Evolutionary conservation across 2,329 filamentous ascomycete genomes (phyloP).

Genomic region (Mariannaea sp.): DNA sequence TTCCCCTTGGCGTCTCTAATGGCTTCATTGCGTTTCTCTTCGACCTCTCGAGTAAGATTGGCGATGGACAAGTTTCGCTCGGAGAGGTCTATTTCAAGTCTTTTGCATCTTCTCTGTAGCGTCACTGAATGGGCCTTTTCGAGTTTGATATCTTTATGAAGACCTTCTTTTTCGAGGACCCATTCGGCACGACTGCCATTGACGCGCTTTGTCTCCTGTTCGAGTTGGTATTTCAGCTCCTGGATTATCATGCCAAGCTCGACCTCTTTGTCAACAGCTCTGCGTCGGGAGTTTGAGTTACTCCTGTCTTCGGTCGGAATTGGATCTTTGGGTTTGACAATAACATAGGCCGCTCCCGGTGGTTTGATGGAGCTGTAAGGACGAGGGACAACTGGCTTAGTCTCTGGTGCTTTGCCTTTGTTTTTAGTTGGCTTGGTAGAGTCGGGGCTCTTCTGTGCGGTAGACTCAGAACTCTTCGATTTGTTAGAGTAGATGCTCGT

Average conservation of each 20-base stretch:
- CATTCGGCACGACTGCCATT: not conserved
- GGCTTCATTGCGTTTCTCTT: no score
- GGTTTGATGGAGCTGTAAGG: not conserved
- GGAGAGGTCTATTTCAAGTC: not conserved
- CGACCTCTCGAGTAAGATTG: not conserved
- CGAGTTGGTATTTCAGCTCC: not conserved
- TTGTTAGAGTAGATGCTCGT: no score
- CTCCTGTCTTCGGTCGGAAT: no score
- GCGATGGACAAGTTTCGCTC: not conserved
- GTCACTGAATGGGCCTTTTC: not conserved
- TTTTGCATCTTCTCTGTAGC: not conserved
- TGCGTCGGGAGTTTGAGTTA: no score
- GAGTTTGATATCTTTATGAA: not conserved
- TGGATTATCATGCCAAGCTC: not conserved
- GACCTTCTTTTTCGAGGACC: not conserved
- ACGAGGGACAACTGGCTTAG: not conserved
- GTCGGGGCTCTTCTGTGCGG: no score
- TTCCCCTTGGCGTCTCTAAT: no score
- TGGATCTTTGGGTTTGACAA: not conserved
- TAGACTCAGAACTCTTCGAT: no score
- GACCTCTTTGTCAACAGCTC: not conserved
- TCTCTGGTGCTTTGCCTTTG: not conserved
- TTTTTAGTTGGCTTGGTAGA: no score
- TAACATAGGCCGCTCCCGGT: not conserved
- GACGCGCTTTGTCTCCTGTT: not conserved